Conservation (phyloP, 306 rosid species). For the Malus sylvestris region DNA sequence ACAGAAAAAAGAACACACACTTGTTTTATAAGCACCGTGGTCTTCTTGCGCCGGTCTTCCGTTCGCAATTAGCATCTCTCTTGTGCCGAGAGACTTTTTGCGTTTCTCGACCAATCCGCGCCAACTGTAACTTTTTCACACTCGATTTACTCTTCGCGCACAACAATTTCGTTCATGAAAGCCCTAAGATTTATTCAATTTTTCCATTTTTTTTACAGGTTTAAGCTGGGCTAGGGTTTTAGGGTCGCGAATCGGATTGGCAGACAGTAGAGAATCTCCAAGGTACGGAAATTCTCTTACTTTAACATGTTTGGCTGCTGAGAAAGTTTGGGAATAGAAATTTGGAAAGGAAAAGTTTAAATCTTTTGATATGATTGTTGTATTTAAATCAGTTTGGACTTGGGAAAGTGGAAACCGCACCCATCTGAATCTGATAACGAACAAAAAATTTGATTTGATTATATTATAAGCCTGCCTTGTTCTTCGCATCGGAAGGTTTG, state of each 20-base stretch:
- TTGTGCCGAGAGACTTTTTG: background rate
- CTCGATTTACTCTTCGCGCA: background rate
- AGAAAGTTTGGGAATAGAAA: background rate
- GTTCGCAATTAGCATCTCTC: background rate
- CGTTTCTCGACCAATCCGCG: background rate
- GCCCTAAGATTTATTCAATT: background rate
- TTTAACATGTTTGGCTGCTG: slow-evolving; percentile 2
- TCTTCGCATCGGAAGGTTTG: background rate
- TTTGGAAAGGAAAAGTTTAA: background rate
- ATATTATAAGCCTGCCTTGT: background rate
- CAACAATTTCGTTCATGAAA: background rate
- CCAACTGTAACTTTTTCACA: background rate
- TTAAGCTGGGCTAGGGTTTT: slow-evolving; percentile 17
- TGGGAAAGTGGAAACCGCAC: background rate
- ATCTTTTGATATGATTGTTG: background rate
- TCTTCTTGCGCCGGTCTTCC: background rate
- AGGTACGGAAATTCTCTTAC: slow-evolving; percentile 1
- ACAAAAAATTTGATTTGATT: background rate
- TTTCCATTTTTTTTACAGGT: background rate
- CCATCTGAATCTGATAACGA: background rate
- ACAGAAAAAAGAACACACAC: background rate
- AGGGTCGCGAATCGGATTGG: background rate
- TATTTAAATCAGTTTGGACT: background rate
- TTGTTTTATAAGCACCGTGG: background rate
- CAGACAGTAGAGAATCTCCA: background rate